Percentiles rank a stretch among this genome's conserved stretches.
These are phyloP conservation scores for Exserohilum turcica DNA, from an alignment of 2,329 filamentous ascomycete species.

Conservation along the genomic window DNA sequence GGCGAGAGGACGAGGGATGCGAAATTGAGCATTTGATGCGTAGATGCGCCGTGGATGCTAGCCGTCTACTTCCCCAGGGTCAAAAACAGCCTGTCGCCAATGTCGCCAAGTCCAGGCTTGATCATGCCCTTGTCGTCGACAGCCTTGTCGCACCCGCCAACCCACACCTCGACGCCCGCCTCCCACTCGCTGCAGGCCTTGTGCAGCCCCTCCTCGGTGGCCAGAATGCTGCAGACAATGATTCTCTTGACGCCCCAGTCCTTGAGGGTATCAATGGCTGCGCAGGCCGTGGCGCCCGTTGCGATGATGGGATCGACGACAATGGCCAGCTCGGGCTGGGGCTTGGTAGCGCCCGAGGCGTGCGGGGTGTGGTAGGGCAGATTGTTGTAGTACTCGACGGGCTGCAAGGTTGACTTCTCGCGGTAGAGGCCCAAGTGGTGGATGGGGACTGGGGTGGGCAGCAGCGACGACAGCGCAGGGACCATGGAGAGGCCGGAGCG, in stretches of 20 bases:
- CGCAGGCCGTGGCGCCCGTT: slow-evolving; percentile 85
- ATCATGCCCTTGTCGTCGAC: slow-evolving; percentile 86
- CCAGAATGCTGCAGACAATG: slow-evolving; percentile 76
- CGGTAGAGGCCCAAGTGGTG: slow-evolving; percentile 96
- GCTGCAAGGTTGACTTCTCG: slow-evolving; percentile 82
- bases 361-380: slow-evolving; percentile 72
- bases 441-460: slow-evolving; percentile 78
- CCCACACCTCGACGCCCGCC: slow-evolving; percentile 77
- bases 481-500: slow-evolving; percentile 91
- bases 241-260: slow-evolving; percentile 92
- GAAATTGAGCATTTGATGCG: not conserved
- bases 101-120: slow-evolving; percentile 85
- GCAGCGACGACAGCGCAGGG: slow-evolving; percentile 80
- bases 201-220: slow-evolving; percentile 70
- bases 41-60: not conserved
- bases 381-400: slow-evolving; percentile 98
- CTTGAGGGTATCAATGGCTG: slow-evolving; percentile 83
- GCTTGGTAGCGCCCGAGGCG: slow-evolving; percentile 40
- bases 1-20: not conserved
- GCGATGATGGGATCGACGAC: slow-evolving; percentile 92
- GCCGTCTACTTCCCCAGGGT: slow-evolving; percentile 73
- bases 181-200: slow-evolving; percentile 78
- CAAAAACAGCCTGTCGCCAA: slow-evolving; percentile 87
- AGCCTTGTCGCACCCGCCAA: slow-evolving; percentile 76
- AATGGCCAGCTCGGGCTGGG: slow-evolving; percentile 69